phyloP scores from a whole-genome alignment of 441 rosid species.

The Biscutella laevigata region DNA sequence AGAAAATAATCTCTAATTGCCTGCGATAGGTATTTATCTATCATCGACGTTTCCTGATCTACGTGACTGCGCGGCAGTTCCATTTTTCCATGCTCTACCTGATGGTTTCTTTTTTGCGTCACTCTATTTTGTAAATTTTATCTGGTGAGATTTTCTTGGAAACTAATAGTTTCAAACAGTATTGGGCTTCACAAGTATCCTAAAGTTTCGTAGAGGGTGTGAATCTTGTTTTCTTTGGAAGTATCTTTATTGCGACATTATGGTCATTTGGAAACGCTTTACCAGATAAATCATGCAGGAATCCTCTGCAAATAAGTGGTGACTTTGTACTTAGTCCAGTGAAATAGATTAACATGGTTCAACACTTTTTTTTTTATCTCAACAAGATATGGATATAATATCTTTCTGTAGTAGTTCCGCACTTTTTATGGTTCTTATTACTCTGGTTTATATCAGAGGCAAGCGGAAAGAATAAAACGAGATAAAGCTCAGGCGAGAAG shows the following conservation, averaged over 20 bases:
- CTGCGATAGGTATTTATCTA: not conserved
- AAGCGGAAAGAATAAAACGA: conserved; percentile 74
- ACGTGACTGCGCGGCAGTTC: not conserved
- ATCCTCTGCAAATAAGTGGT: not conserved
- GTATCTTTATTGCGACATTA: not conserved
- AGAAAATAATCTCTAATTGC: not conserved
- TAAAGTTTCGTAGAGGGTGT: not conserved
- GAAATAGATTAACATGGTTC: not conserved
- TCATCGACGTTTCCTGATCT: not conserved
- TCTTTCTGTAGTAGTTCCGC: not conserved
- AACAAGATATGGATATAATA: not conserved
- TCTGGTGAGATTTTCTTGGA: not conserved
- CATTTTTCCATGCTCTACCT: too few species aligned
- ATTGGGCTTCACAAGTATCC: not conserved
- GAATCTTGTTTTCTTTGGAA: conserved; percentile 3
- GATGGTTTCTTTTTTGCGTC: too few species aligned
- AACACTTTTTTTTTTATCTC: not conserved
- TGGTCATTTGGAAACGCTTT: not conserved
- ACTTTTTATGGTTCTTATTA: conserved; percentile 19
- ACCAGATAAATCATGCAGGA: conserved; percentile 4
- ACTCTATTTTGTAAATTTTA: not conserved
- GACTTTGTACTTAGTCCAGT: not conserved
- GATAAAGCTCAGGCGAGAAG: conserved; percentile 61
- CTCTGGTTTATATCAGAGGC: conserved; percentile 49
- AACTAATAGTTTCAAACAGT: too few species aligned